Base-by-base conservation (phyloP, 2,329 filamentous ascomycete genomes). In the Aspergillus pseudoviridinutans region DNA sequence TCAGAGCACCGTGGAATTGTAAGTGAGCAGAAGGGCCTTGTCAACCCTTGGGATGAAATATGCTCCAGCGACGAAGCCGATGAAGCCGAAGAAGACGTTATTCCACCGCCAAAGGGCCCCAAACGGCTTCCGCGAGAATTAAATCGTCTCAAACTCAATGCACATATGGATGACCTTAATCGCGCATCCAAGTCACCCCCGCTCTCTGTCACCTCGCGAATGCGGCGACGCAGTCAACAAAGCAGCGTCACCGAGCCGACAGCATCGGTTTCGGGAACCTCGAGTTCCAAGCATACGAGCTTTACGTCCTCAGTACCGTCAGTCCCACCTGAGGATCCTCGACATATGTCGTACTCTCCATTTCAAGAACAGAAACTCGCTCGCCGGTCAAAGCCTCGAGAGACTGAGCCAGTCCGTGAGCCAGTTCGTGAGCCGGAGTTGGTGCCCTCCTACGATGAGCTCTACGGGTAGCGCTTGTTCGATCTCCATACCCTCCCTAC, bases 391-490 rank as follows among this genome's bases (percentile, higher is more conserved):
- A 61, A 64, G 59, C 51, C 54, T 32, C 57, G 61, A 49, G 64
- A 70, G 29, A 56, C 62, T 20, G 65, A 67, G n/a, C 50, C 25
- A 5, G 25, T 25, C 25, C 25, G 25, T 25, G 25, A 25, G 28
- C 28, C 61, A 8, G 49, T 42, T 32, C 50, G 58, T 27, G 58
- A 55, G 27, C 68, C 69, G 49, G 66, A 73, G 51, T 58, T 75
- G 61, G 73, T 75, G 1, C 73, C 73, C 8, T 74, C 72, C 14
- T 73, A 75, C 46, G 73, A 75, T 59, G 73, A 75, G 44, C 66
- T 75, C 14, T 75, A 73, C 60, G 73, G 73, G 25, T 75, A 65
- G 64, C 29, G 8, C 22, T 47, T 44, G 27, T 12, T 29, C 4
- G 9, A 25, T 53, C 29, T 52, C 5, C 35, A 20, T 44, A 7